Evolutionary conservation across 176 grass and related monocot species (phyloP), one percentile per base, ranked within the genome.

Genomic region (Avena atlantica): DNA sequence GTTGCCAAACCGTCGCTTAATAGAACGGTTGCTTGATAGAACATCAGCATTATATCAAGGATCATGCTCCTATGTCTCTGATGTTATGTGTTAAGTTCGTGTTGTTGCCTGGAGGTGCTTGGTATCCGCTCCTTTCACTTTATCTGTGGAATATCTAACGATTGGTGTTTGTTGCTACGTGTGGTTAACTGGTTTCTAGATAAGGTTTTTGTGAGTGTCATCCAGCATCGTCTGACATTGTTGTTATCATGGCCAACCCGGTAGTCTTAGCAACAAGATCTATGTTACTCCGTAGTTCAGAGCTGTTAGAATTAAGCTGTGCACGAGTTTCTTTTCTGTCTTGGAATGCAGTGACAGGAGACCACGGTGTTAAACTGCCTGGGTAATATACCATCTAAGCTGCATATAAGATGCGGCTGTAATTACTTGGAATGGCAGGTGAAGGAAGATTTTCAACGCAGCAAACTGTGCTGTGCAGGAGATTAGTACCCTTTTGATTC

Each of bases 21-120:
- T 76, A 69, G 66, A 80, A 84, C 76, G 58, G 62, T 68, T 84
- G 76, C 59, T 71, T 80, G 31, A 76, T 76, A 74, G 20, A 57
- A 89, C 61, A 59, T 65, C 56, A 40, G 49, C 55, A 14, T 81
- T 74, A 36, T 12, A 78, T 63, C 50, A 67, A 74, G 37, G 3
- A 13, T 17, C 57, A 25, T 83, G 4, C 6, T 13, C 31, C 4
- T 12, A 70, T 70, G 66, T 40, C 8, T 8, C 51, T 82, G 37
- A 19, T 47, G 55, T n/a, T 19, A 29, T 55, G 10, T 5, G 14
- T 29, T 29, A 12, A 12, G 4, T 34, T 17, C 6, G 72, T 29
- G 70, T 36, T 3, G 49, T 76, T 52, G 23, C 72, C 49, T 27
- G 12, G 14, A 27, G 23, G 24, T 9, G 31, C 36, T 4, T 69